phyloP scores from a whole-genome alignment of 2,329 filamentous ascomycete species.

The Curvularia eragrostidis region DNA sequence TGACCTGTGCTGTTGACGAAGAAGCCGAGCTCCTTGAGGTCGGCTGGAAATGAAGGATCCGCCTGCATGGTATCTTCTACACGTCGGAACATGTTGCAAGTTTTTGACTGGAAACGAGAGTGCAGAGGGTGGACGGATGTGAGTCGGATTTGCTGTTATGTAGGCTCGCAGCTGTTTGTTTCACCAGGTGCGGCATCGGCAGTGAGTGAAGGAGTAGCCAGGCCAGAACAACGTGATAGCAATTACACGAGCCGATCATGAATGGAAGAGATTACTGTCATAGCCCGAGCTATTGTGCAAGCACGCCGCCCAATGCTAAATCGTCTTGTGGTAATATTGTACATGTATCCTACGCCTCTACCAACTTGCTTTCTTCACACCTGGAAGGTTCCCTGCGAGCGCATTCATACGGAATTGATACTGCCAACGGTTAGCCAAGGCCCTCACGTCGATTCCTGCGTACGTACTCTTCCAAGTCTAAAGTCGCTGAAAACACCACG shows the following conservation, averaged over 20 bases:
- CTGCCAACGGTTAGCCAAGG: conserved; percentile 57
- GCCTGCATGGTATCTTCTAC: conserved; percentile 70
- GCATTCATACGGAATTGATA: conserved; percentile 94
- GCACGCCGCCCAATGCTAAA: conserved; percentile 44
- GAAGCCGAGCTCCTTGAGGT: conserved; percentile 77
- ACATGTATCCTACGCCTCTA: conserved; percentile 55
- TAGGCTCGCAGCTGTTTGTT: conserved; percentile 16
- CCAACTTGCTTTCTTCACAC: conserved; percentile 97
- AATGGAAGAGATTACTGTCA: conserved; percentile 15
- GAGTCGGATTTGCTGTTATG: not conserved
- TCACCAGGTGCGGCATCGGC: conserved; percentile 21
- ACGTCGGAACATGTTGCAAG: conserved; percentile 74
- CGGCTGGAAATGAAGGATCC: conserved; percentile 68
- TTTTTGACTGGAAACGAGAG: not conserved
- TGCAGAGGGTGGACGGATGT: conserved; percentile 2
- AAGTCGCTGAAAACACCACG: conserved; percentile 93
- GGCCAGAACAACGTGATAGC: not conserved
- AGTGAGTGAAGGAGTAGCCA: conserved; percentile 11
- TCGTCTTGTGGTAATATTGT: conserved; percentile 20
- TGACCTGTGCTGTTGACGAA: conserved; percentile 79
- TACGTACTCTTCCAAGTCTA: conserved; percentile 82
- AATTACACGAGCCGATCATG: not conserved
- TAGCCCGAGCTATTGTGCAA: conserved; percentile 18
- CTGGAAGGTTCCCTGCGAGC: conserved; percentile 81
- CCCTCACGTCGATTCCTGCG: not conserved